Evolutionary conservation across 2,329 filamentous ascomycete genomes (phyloP), one percentile per base, ranked within the genome.

Genomic region (Colletotrichum sp.): DNA sequence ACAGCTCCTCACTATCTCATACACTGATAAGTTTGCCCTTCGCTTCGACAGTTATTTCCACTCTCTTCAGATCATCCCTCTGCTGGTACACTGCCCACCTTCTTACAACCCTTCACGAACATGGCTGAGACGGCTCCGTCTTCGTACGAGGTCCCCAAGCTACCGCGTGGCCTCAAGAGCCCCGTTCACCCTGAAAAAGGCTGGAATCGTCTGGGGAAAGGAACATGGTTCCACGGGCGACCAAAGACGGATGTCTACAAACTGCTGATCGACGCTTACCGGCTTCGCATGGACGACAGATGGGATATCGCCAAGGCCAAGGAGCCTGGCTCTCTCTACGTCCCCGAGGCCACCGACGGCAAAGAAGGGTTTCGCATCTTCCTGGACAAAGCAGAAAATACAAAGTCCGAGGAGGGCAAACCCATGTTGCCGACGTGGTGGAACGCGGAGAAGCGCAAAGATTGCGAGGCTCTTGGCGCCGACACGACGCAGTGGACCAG

Each of bases 211-310:
- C 16, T 39, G 2, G 36, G 15, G 4, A 39, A 39, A 39, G 81
- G 81, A 34, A 87, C 81, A 3, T 90, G 84, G 80, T 84, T 90
- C 5, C 85, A 89, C 69, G 79, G 81, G 72, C 86, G 86, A 13
- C 82, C 86, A 2, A 82, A 88, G 73, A 80, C 80, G 16, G 88
- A 89, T 44, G 84, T 87, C 6, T 90, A 86, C 79, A 79, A 81
- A 24, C 78, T 89, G 1, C 84, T 90, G 8, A 84, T 90, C 71
- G 88, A 90, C 75, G 76, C 83, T 2, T 89, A 89, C 78, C 86
- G 87, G 34, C 77, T 90, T 18, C 85, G 84, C 8, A 72, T 85
- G n/a, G 82, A 85, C 3, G 87, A 89, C 72, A 71, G 79, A 5
- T 81, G 82, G 76, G 80, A 73, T 0, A 64, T 83, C 3, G 79